Evolutionary conservation across 225 moss, liverwort and hornwort genomes (phyloP).

Genomic region (Climacium dendroides): DNA sequence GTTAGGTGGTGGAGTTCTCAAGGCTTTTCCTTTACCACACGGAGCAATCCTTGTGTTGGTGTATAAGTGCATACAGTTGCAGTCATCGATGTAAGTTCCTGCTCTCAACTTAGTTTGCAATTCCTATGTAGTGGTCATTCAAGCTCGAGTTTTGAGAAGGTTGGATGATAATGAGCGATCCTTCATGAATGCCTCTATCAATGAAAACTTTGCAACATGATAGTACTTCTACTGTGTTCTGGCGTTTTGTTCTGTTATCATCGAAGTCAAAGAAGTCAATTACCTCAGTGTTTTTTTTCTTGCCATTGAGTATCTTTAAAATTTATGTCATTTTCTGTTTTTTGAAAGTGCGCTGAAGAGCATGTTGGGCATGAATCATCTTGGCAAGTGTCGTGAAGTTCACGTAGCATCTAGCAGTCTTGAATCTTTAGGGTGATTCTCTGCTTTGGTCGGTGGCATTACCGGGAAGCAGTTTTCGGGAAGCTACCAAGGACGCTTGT

Average conservation of each 20-base stretch:
- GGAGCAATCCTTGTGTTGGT: conserved; percentile 48
- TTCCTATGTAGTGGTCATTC: background rate
- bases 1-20: conserved; percentile 39
- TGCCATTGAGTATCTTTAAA: background rate
- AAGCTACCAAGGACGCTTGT: background rate
- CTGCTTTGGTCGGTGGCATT: background rate
- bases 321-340: background rate
- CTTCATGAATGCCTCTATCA: background rate
- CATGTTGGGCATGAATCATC: background rate
- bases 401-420: background rate
- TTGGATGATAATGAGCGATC: background rate
- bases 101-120: background rate
- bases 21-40: conserved; percentile 33
- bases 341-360: background rate
- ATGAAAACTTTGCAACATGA: background rate
- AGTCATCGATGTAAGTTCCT: conserved; percentile 9
- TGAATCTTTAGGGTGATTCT: background rate
- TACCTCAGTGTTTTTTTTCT: background rate
- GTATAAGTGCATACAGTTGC: conserved; percentile 48
- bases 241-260: background rate
- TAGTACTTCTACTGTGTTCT: background rate
- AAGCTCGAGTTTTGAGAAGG: background rate
- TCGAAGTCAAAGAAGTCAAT: background rate
- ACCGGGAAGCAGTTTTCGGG: background rate
- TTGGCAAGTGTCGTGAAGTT: background rate